These are phyloP conservation scores for Chlamydomonas sp. DNA, from an alignment of 139 green algal species.

Conservation along the genomic window DNA sequence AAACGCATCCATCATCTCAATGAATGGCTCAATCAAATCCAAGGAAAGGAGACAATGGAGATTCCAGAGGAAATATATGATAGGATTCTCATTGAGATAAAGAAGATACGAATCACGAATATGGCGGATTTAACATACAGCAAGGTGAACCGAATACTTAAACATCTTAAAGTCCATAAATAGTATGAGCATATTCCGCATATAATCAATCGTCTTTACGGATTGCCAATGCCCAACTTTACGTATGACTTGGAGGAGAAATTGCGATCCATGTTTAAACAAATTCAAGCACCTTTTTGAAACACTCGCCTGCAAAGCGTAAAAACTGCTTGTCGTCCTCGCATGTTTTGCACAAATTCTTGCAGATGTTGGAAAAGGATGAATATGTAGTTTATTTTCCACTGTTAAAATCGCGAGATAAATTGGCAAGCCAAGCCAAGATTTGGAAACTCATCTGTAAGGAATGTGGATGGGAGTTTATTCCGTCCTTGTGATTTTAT, in stretches of 20 bases:
- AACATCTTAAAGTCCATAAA: constrained; percentile 19
- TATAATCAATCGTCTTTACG: constrained; percentile 16
- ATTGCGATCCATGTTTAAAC: constrained; percentile 19
- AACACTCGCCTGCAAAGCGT: neutral
- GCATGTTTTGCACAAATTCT: constrained; percentile 19
- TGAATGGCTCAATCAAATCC: constrained; percentile 21
- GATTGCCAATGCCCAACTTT: constrained; percentile 6
- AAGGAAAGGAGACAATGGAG: constrained; percentile 20
- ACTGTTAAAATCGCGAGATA: constrained; percentile 18
- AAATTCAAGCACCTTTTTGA: constrained; percentile 20
- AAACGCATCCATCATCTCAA: constrained; percentile 25
- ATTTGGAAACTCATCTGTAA: constrained; percentile 28
- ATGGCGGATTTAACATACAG: constrained; percentile 12
- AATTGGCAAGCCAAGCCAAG: constrained; percentile 14
- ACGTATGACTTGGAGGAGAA: constrained; percentile 11
- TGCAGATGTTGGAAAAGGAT: constrained; percentile 17
- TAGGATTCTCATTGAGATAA: constrained; percentile 22
- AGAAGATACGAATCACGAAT: constrained; percentile 20
- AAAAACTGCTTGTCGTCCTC: constrained; percentile 28
- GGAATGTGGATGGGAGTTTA: constrained; percentile 22
- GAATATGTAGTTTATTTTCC: constrained; percentile 16
- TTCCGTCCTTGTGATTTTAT: constrained; percentile 13
- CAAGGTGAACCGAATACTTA: constrained; percentile 19
- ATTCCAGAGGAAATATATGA: constrained; percentile 22
- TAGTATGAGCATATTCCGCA: constrained; percentile 23